Evolutionary conservation across 1,284 basidiomycete genomes (phyloP), one percentile per base, ranked within the genome.

Genomic region (Cryptococcus sp.): DNA sequence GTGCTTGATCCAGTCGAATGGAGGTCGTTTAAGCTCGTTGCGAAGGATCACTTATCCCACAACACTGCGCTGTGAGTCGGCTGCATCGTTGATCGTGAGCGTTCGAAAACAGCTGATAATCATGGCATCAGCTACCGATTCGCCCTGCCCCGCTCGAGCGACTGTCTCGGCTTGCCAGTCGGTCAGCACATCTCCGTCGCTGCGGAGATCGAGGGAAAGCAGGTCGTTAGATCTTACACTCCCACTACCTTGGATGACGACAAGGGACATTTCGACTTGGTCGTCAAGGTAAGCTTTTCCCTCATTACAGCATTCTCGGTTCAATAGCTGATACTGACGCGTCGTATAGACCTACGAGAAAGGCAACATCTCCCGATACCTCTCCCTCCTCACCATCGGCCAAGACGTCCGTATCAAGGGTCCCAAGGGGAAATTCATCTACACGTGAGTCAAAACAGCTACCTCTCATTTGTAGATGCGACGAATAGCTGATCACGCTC

Each of bases 101-200:
- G 11, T 4, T 5, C 10, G 41, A n/a, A 44, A 10, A 8, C 13
- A 10, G 29, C 29, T 34, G 29, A 34, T 13, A 34, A 8, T n/a
- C 41, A 44, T 8, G 8, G 2, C 22, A 44, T 44, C 41, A 94
- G 91, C 66, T 98, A 98, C 82, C 92, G 93, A 63, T 96, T 97
- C 77, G 86, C 82, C 45, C 84, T 99, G 16, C 89, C 91, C 25
- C 81, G 83, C 61, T 69, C 82, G 1, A 83, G 86, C 47, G 87
- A 89, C 78, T 82, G 88, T 54, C 87, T 99, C 16, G 94, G 94
- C 58, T 86, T 99, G 6, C 95, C 96, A 52, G 89, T 94, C 70
- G 96, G 95, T 57, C 93, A 97, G 80, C 95, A 99, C 82, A 91
- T 99, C 70, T 89, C 90, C 52, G 83, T 99, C 48, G 86, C 87